These are phyloP conservation scores for Xylaria sp. DNA, from an alignment of 2,329 filamentous ascomycete genomes.

Conservation along the genomic window DNA sequence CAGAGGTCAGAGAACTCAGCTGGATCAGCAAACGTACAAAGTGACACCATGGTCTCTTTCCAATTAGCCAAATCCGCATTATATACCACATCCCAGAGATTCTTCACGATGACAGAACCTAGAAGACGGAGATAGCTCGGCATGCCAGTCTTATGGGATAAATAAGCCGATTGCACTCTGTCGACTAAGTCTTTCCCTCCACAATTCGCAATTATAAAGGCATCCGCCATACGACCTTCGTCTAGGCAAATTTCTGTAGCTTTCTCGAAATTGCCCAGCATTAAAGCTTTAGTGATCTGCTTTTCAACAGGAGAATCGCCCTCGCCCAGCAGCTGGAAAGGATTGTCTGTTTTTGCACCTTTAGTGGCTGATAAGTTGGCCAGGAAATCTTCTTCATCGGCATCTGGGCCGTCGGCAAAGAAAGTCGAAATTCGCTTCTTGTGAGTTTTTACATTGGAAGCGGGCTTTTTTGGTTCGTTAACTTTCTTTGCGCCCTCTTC, in stretches of 20 bases:
- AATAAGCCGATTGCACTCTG: slow-evolving; percentile 91
- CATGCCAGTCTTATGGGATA: slow-evolving; percentile 81
- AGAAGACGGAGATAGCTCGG: slow-evolving; percentile 94
- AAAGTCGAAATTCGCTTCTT: slow-evolving; percentile 78
- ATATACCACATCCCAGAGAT: slow-evolving; percentile 97
- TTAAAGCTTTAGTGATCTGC: slow-evolving; percentile 84
- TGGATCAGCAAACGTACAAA: slow-evolving; percentile 94
- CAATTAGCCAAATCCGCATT: slow-evolving; percentile 93
- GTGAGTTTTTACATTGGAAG: slow-evolving; percentile 50
- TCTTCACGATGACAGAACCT: slow-evolving; percentile 92
- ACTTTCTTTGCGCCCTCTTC: slow-evolving; percentile 49
- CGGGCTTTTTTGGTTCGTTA: slow-evolving; percentile 59
- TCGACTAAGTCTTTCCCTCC: slow-evolving; percentile 93
- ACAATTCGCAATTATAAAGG: slow-evolving; percentile 97
- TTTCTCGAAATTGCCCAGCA: slow-evolving; percentile 90
- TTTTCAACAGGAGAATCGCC: slow-evolving; percentile 87
- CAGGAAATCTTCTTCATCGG: slow-evolving; percentile 85
- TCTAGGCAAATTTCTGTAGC: slow-evolving; percentile 89
- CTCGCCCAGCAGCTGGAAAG: slow-evolving; percentile 88
- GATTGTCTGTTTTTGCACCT: slow-evolving; percentile 90
- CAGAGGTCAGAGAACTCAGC: slow-evolving; percentile 94
- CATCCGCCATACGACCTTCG: slow-evolving; percentile 91
- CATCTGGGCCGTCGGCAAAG: slow-evolving; percentile 75
- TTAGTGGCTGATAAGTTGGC: slow-evolving; percentile 87
- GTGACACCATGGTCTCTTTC: slow-evolving; percentile 95